A percentile compares a stretch with the other conserved stretches of the same genome.
These are phyloP conservation scores for Tympanopsis confertula DNA, from an alignment of 2,329 filamentous ascomycete species.

Conservation along the genomic window DNA sequence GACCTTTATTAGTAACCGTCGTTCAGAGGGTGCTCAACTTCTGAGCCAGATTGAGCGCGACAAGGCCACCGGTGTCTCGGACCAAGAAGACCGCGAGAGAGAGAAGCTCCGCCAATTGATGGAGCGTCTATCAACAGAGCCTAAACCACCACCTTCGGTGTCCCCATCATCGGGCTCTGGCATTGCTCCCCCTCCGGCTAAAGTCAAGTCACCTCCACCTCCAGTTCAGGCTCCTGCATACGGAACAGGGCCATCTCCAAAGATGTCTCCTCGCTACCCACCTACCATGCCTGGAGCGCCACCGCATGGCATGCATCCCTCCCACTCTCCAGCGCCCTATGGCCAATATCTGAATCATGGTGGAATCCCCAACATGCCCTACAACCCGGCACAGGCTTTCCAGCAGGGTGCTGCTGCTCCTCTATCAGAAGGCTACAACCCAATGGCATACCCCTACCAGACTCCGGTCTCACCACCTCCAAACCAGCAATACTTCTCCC, in stretches of 20 bases:
- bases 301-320: background rate
- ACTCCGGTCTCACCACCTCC: background rate
- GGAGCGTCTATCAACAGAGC: conserved; percentile 90
- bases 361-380: background rate
- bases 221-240: background rate
- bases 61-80: conserved; percentile 46
- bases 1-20: conserved; percentile 86
- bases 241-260: background rate
- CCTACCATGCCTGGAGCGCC: background rate
- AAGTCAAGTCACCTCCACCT: background rate
- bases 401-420: background rate
- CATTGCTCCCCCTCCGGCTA: conserved; percentile 27
- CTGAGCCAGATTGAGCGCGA: conserved; percentile 78
- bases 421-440: conserved; percentile 1
- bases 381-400: background rate
- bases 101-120: conserved; percentile 80
- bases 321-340: background rate
- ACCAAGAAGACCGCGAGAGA: conserved; percentile 68
- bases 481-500: background rate
- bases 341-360: background rate
- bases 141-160: conserved; percentile 29
- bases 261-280: background rate
- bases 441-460: background rate
- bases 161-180: conserved; percentile 24
- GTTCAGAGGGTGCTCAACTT: conserved; percentile 81